Evolutionary conservation across 306 rosid genomes (phyloP).

Genomic region (Gastrolobium bilobum): DNA sequence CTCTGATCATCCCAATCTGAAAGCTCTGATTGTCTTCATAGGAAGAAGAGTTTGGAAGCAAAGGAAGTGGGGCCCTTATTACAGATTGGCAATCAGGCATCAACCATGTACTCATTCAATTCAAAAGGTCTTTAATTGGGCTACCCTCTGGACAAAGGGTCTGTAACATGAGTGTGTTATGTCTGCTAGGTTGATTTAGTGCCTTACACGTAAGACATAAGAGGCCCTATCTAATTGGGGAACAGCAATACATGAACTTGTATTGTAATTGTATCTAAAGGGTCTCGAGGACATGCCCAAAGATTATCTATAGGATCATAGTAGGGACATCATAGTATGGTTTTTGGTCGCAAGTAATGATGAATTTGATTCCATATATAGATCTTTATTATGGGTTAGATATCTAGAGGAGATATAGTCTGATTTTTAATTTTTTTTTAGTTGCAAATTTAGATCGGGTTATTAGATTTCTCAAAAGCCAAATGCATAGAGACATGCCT

Average conservation of each 20-base stretch:
- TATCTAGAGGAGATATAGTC: background rate
- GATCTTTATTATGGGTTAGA: slow-evolving; percentile 35
- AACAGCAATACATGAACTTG: slow-evolving; percentile 44
- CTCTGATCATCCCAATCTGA: slow-evolving; percentile 36
- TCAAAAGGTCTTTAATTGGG: slow-evolving; percentile 21
- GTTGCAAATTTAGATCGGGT: background rate
- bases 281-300: slow-evolving; percentile 31
- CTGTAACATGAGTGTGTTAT: slow-evolving; percentile 30
- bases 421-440: background rate
- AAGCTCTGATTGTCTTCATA: slow-evolving; percentile 36
- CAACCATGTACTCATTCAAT: background rate
- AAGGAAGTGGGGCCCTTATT: slow-evolving; percentile 24
- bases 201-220: slow-evolving; percentile 47
- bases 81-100: slow-evolving; percentile 24
- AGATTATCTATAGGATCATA: slow-evolving; percentile 9
- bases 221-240: slow-evolving; percentile 44
- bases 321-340: slow-evolving; percentile 50
- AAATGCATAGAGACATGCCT: background rate
- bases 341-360: slow-evolving; percentile 23
- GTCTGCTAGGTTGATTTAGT: slow-evolving; percentile 22
- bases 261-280: slow-evolving; percentile 22
- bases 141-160: slow-evolving; percentile 16
- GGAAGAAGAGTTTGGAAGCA: slow-evolving; percentile 43
- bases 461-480: background rate
- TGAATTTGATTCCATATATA: background rate